Evolutionary conservation across 495 filamentous ascomycete species (phyloP), one percentile per base, ranked within the genome.

Genomic region (Parathielavia hyrcaniae): DNA sequence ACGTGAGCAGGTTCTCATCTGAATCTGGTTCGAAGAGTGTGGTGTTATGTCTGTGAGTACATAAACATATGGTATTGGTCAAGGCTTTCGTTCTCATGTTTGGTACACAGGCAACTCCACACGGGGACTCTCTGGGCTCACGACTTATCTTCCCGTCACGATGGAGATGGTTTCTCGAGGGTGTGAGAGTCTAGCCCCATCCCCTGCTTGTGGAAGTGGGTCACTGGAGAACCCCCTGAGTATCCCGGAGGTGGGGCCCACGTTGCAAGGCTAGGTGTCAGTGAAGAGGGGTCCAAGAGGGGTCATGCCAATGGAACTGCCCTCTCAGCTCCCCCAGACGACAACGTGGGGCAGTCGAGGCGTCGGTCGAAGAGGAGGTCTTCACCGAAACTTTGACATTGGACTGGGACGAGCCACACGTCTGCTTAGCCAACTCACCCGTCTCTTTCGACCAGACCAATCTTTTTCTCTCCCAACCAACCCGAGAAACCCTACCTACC

Each of bases 341-440:
- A 35, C 59, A 57, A 53, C 54, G 59, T 57, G 59, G 60, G 60
- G 47, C 55, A 48, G 13, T 6, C n/a, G 17, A n/a, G 23, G 36
- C 13, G 14, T 41, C 30, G 7, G 23, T 41, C 20, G 53, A 55
- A 46, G 53, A 55, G 53, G 53, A 30, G 32, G 40, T 22, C 45
- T 41, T 56, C 60, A 62, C 60, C 60, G 60, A 53, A 54, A 62
- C 34, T 62, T 57, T 57, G 59, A 39, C 38, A n/a, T n/a, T 46
- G 39, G 34, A 13, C 6, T 30, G 6, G 26, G 2, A 30, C 26
- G 26, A 30, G 26, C 2, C 3, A 2, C 26, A 32, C 19, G n/a
- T 22, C 32, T 59, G 40, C 23, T 19, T 10, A 35, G 51, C 39
- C 19, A 53, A 43, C 11, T 43, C 22, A 36, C 13, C 40, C 17